These are phyloP conservation scores for Penicillium atrosanguineum DNA, from an alignment of 495 filamentous ascomycete genomes.

Conservation along the genomic window DNA sequence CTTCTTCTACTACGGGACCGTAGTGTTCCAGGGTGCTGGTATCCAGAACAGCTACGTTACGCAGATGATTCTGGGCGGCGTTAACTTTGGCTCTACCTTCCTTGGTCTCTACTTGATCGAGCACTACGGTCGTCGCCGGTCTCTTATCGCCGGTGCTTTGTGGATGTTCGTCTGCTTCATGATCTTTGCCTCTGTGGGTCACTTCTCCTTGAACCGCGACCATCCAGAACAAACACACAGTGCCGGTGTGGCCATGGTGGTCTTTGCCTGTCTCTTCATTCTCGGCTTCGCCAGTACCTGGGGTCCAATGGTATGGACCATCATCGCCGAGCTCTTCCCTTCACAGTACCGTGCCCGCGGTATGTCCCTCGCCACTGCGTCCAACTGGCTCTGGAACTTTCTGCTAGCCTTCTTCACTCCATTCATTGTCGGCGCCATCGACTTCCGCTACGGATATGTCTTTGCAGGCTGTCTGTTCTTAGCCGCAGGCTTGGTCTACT, in stretches of 20 bases:
- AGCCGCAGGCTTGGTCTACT: conserved; percentile 61
- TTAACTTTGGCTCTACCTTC: conserved; percentile 72
- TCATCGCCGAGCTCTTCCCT: conserved; percentile 77
- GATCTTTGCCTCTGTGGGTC: conserved; percentile 67
- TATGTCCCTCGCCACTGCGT: conserved; percentile 74
- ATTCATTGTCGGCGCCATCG: conserved; percentile 65
- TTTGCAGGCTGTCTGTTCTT: conserved; percentile 69
- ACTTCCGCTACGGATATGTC: conserved; percentile 73
- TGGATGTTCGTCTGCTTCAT: conserved; percentile 73
- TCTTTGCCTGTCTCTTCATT: conserved; percentile 67
- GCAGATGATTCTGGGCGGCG: conserved; percentile 67
- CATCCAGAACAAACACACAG: conserved; percentile 49
- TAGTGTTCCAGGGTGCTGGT: conserved; percentile 63
- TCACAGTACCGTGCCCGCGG: conserved; percentile 67
- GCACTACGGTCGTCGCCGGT: conserved; percentile 63
- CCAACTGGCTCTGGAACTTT: conserved; percentile 91
- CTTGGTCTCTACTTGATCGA: conserved; percentile 69
- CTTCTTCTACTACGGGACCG: conserved; percentile 79
- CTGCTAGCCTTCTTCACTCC: conserved; percentile 78
- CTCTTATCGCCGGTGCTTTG: conserved; percentile 61
- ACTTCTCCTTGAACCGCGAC: conserved; percentile 54
- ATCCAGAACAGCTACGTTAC: conserved; percentile 66
- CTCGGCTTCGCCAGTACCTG: conserved; percentile 62
- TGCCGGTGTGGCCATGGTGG: conserved; percentile 67
- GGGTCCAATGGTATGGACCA: conserved; percentile 82